Percentiles rank a stretch among this genome's conserved stretches.
Evolutionary conservation across 768 basidiomycete species (phyloP).

Genomic region (Amanita inopinata): DNA sequence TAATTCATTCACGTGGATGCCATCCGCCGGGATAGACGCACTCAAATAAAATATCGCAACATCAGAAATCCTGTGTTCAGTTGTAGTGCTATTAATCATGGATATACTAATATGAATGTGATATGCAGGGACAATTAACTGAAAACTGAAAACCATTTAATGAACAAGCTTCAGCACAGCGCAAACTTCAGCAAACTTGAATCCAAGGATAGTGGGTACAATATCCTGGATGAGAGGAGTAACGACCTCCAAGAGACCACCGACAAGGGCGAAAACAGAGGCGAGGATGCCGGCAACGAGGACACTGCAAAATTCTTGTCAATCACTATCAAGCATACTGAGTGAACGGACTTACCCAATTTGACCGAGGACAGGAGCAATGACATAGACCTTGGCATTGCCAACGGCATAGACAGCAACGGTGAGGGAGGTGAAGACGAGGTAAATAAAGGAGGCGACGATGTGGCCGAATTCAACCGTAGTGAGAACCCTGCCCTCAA

Average conservation of each 20-base stretch:
- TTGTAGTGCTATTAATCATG: no score
- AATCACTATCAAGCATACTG: neutral
- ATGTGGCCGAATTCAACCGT: neutral
- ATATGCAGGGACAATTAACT: neutral
- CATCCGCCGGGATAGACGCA: no score
- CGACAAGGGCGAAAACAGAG: neutral
- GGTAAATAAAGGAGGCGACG: neutral
- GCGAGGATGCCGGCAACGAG: neutral
- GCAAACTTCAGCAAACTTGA: neutral
- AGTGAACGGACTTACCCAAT: neutral
- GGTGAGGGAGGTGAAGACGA: neutral
- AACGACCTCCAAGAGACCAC: neutral
- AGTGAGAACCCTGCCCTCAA: neutral
- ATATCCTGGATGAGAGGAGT: neutral
- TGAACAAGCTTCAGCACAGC: neutral
- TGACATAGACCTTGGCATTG: neutral
- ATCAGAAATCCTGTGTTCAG: no score
- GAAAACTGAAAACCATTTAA: no score
- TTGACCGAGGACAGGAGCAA: neutral
- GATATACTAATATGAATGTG: no score
- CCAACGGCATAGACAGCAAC: neutral
- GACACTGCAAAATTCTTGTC: neutral
- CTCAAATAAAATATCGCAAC: no score
- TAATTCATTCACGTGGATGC: no score
- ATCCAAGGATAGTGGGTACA: neutral